Conservation (phyloP, 768 basidiomycete species). For the Russula dissimulans region DNA sequence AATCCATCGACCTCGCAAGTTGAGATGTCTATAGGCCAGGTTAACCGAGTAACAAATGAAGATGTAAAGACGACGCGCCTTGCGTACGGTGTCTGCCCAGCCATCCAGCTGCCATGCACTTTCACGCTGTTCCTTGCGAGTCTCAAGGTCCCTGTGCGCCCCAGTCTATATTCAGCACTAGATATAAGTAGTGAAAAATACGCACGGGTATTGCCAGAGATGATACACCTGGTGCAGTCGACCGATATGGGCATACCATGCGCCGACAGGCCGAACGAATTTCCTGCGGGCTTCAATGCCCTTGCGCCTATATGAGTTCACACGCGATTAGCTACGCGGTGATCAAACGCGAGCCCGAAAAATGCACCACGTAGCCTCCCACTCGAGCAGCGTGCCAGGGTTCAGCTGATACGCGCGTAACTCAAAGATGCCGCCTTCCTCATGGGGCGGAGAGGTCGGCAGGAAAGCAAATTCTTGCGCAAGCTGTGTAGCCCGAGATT, state of each 20-base stretch:
- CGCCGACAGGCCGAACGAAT: slow-evolving; percentile 77
- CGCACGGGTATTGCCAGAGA: slow-evolving; percentile 92
- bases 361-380: slow-evolving; percentile 84
- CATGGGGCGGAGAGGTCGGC: slow-evolving; percentile 79
- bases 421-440: slow-evolving; percentile 89
- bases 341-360: background rate
- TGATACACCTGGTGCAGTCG: slow-evolving; percentile 86
- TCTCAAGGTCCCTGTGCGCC: slow-evolving; percentile 52
- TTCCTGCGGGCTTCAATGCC: slow-evolving; percentile 91
- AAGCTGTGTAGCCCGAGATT: slow-evolving; percentile 65
- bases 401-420: slow-evolving; percentile 80
- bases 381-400: slow-evolving; percentile 86
- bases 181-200: background rate
- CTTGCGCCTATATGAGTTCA: slow-evolving; percentile 49
- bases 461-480: slow-evolving; percentile 94
- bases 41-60: background rate
- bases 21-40: slow-evolving; percentile 65
- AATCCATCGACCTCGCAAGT: slow-evolving; percentile 78
- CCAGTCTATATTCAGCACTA: background rate
- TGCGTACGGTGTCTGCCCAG: slow-evolving; percentile 91
- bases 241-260: slow-evolving; percentile 89
- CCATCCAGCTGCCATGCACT: slow-evolving; percentile 91
- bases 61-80: slow-evolving; percentile 41
- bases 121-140: slow-evolving; percentile 76
- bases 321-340: background rate